Evolutionary conservation across 2,329 filamentous ascomycete genomes (phyloP).

Genomic region (Diaporthe humulicola): DNA sequence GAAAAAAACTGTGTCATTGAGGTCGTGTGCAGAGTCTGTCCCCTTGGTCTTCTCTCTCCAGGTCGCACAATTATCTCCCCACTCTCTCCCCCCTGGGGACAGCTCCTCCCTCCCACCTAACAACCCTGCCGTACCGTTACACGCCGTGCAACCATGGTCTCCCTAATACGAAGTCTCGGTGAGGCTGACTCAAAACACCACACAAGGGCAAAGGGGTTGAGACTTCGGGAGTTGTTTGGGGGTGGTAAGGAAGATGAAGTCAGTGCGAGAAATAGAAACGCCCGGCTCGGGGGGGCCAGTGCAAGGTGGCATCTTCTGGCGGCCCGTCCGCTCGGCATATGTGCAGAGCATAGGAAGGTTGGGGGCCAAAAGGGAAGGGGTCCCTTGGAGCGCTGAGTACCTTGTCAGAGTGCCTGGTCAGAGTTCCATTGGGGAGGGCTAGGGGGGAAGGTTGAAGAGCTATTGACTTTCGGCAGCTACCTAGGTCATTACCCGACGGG

Average conservation of each 20-base stretch:
- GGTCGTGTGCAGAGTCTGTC: neutral
- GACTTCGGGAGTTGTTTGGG: slow-evolving; percentile 1
- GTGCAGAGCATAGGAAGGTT: neutral
- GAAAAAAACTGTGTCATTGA: slow-evolving; percentile 4
- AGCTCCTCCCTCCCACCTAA: neutral
- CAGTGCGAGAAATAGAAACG: neutral
- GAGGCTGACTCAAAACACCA: slow-evolving; percentile 2
- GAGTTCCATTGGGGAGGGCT: slow-evolving; percentile 5
- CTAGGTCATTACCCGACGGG: neutral
- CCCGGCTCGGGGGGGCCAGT: neutral
- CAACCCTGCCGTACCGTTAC: slow-evolving; percentile 4
- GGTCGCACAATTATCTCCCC: slow-evolving; percentile 6
- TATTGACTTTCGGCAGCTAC: slow-evolving; percentile 10
- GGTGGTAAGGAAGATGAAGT: neutral
- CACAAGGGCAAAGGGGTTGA: neutral
- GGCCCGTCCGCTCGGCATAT: slow-evolving; percentile 26
- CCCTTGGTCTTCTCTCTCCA: neutral
- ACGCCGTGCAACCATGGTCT: slow-evolving; percentile 23
- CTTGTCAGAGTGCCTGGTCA: slow-evolving; percentile 6
- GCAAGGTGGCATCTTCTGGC: neutral
- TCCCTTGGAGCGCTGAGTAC: neutral
- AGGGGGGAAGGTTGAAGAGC: neutral
- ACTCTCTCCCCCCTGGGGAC: neutral
- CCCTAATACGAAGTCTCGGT: slow-evolving; percentile 30
- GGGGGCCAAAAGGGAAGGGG: slow-evolving; percentile 10